These are phyloP conservation scores for Omphalotus olearius DNA, from an alignment of 1,284 basidiomycete genomes.

Conservation along the genomic window DNA sequence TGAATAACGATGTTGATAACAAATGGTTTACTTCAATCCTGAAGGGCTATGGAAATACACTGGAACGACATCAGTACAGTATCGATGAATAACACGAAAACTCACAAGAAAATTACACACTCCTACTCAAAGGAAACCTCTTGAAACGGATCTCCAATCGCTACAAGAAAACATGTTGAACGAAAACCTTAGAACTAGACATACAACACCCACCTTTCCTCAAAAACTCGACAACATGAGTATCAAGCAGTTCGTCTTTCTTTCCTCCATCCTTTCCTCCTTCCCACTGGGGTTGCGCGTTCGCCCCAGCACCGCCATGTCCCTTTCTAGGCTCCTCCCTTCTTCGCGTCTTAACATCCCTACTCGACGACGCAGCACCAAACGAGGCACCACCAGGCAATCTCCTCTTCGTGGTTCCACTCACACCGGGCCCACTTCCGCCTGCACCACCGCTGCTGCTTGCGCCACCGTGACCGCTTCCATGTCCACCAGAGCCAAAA, in stretches of 20 bases:
- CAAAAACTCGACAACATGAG: conserved; percentile 1
- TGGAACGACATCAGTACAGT: neutral
- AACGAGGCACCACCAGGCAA: too few species aligned
- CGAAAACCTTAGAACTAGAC: neutral
- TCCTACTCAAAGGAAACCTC: conserved; percentile 1
- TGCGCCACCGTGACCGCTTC: too few species aligned
- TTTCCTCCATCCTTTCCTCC: conserved; percentile 1
- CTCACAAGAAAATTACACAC: too few species aligned
- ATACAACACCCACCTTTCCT: neutral
- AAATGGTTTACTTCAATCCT: too few species aligned
- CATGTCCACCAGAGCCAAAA: too few species aligned
- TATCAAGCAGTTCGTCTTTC: conserved; percentile 6
- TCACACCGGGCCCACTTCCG: too few species aligned
- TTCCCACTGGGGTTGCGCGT: neutral
- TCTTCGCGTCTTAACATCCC: neutral
- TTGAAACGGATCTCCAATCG: conserved; percentile 4
- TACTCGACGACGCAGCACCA: neutral
- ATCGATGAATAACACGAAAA: too few species aligned
- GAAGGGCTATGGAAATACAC: neutral
- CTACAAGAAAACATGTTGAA: neutral
- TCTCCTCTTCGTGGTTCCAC: too few species aligned
- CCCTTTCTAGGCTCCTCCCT: neutral
- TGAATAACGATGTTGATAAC: too few species aligned
- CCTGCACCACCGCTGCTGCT: too few species aligned
- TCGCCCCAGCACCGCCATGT: neutral